Conservation (phyloP, 148 eudicot species). For the Spergularia marina region DNA sequence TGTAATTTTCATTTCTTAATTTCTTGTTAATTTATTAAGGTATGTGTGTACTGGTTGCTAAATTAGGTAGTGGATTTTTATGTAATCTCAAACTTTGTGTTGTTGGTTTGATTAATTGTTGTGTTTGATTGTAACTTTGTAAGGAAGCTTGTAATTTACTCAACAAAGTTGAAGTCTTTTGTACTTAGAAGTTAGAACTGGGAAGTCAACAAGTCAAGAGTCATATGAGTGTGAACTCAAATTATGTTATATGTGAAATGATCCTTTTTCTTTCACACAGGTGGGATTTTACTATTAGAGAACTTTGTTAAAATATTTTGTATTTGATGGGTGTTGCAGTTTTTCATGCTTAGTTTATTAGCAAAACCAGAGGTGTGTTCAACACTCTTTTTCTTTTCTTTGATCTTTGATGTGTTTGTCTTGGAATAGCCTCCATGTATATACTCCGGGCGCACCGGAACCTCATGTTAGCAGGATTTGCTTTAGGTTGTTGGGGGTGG, state of each 20-base stretch:
- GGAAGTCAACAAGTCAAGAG: constrained; percentile 13
- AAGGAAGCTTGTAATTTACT: background rate
- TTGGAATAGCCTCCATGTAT: background rate
- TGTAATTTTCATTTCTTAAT: background rate
- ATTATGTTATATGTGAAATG: background rate
- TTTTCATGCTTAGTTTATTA: constrained; percentile 2
- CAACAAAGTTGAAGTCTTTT: constrained; percentile 14
- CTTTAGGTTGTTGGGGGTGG: background rate
- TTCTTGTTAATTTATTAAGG: background rate
- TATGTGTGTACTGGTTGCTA: background rate
- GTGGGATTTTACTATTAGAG: background rate
- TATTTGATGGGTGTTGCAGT: constrained; percentile 12
- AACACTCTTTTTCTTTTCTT: background rate
- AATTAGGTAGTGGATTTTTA: background rate
- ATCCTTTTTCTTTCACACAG: background rate
- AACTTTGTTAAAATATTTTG: background rate
- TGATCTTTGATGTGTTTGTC: background rate
- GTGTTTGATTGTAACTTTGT: background rate
- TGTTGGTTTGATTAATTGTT: background rate
- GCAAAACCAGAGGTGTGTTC: background rate
- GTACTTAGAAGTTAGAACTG: background rate
- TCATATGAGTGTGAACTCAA: background rate
- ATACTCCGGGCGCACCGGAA: background rate
- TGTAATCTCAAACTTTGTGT: background rate
- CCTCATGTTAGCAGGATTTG: background rate